phyloP scores from a whole-genome alignment of 2,329 filamentous ascomycete genomes.

The Sclerotinia borealis region DNA sequence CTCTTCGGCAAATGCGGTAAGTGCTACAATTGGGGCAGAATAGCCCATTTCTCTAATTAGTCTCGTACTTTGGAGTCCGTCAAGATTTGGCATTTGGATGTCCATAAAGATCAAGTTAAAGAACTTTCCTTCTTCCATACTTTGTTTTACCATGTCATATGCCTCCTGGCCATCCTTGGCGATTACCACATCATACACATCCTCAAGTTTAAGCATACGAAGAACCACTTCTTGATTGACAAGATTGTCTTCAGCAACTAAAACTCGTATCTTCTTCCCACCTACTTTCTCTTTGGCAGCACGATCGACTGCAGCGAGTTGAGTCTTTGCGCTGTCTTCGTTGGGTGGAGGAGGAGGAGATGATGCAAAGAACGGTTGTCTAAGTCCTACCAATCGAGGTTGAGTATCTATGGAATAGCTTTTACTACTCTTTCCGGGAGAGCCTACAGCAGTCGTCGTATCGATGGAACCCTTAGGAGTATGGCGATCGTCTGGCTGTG shows the following conservation, averaged over 20 bases:
- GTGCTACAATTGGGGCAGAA: slow-evolving; percentile 77
- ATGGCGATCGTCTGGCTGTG: slow-evolving; percentile 9
- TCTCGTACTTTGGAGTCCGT: slow-evolving; percentile 79
- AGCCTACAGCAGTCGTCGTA: background rate
- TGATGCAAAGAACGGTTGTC: slow-evolving; percentile 68
- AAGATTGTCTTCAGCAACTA: slow-evolving; percentile 78
- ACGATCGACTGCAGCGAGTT: slow-evolving; percentile 58
- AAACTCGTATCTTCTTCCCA: slow-evolving; percentile 64
- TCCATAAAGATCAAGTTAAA: slow-evolving; percentile 97
- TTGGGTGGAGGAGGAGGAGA: slow-evolving; percentile 15
- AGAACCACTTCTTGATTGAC: slow-evolving; percentile 57
- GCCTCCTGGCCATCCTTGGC: slow-evolving; percentile 84
- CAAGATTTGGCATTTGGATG: slow-evolving; percentile 87
- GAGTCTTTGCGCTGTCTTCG: slow-evolving; percentile 42
- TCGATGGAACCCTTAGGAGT: slow-evolving; percentile 6
- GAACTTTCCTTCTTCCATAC: slow-evolving; percentile 64
- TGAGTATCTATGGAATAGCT: slow-evolving; percentile 55
- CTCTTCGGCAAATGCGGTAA: slow-evolving; percentile 87
- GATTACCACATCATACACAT: slow-evolving; percentile 81
- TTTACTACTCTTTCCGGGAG: slow-evolving; percentile 20
- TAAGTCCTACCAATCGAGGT: slow-evolving; percentile 74
- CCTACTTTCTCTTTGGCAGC: slow-evolving; percentile 54
- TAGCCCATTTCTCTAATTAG: slow-evolving; percentile 84
- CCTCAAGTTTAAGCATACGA: slow-evolving; percentile 66
- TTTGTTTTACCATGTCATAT: slow-evolving; percentile 75